These are phyloP conservation scores for Lepraria neglecta DNA, from an alignment of 495 filamentous ascomycete species.

Conservation along the genomic window DNA sequence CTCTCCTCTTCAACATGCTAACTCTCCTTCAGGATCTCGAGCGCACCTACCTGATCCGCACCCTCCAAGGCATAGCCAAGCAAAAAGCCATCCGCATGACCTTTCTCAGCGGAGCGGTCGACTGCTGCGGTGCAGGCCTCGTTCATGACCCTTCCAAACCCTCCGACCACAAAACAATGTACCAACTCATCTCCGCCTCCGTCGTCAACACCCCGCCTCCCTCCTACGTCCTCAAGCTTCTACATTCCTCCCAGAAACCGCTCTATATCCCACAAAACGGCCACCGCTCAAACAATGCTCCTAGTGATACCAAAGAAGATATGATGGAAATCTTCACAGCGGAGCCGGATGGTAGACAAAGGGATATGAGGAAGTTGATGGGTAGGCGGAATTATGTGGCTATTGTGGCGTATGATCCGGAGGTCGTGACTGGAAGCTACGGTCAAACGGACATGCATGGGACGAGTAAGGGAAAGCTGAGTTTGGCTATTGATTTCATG, in stretches of 20 bases:
- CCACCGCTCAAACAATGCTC: constrained; percentile 60
- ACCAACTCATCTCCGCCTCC: constrained; percentile 86
- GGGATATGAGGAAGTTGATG: constrained; percentile 89
- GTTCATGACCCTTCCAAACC: constrained; percentile 91
- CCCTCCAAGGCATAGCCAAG: constrained; percentile 86
- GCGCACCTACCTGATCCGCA: constrained; percentile 91
- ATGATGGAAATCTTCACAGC: constrained; percentile 99
- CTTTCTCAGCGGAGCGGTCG: constrained; percentile 88
- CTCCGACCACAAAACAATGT: constrained; percentile 97
- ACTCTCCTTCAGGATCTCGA: constrained; percentile 63
- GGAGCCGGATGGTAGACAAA: constrained; percentile 69
- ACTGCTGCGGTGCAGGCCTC: constrained; percentile 84
- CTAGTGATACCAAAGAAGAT: constrained; percentile 89
- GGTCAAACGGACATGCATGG: constrained; percentile 40
- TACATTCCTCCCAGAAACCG: constrained; percentile 77
- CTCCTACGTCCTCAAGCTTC: constrained; percentile 79
- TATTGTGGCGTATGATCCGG: constrained; percentile 86
- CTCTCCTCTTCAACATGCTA: constrained; percentile 3
- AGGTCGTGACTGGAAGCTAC: constrained; percentile 54
- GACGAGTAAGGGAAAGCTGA: constrained; percentile 59
- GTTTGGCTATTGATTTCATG: constrained; percentile 92
- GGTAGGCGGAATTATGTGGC: constrained; percentile 89
- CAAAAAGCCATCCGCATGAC: constrained; percentile 94
- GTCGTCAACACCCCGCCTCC: constrained; percentile 84
- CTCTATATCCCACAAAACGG: constrained; percentile 90